Conservation (phyloP, 163 green algal species). For the Chlamydomonas reinhardtii region DNA sequence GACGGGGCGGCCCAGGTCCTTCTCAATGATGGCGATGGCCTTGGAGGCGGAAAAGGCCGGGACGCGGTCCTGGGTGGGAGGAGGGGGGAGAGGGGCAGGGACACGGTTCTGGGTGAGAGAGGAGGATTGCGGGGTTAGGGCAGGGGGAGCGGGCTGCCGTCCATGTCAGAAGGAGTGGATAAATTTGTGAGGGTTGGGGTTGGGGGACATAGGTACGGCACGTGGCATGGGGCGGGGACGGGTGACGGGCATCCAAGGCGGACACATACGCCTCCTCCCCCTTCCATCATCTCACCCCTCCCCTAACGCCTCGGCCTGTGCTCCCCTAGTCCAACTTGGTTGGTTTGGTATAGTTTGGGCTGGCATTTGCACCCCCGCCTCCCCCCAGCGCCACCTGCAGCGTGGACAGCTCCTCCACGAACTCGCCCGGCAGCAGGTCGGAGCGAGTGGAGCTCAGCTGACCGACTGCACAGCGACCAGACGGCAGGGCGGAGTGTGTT, state of each 20-base stretch:
- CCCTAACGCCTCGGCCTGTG: too few relatives aligned
- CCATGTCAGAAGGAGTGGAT: too few relatives aligned
- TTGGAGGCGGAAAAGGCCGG: conserved; percentile 86
- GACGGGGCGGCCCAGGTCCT: conserved; percentile 82
- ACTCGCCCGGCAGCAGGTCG: conserved; percentile 89
- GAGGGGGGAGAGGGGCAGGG: conserved; percentile 56
- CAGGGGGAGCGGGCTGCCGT: too few relatives aligned
- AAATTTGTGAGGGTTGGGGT: too few relatives aligned
- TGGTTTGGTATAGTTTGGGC: not conserved
- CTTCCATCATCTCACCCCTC: too few relatives aligned
- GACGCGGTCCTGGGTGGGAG: conserved; percentile 90
- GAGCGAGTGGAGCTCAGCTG: conserved; percentile 87
- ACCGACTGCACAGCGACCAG: conserved; percentile 59
- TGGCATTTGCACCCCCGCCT: too few relatives aligned
- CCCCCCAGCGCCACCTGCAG: too few relatives aligned
- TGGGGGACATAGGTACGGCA: too few relatives aligned
- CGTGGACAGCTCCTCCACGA: conserved; percentile 84
- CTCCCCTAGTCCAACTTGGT: too few relatives aligned
- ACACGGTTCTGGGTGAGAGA: not conserved
- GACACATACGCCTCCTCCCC: too few relatives aligned
- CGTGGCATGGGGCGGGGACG: too few relatives aligned
- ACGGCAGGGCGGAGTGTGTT: not conserved
- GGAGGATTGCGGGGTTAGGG: not conserved
- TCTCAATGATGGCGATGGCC: conserved; percentile 86
- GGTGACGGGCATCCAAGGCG: too few relatives aligned